These are phyloP conservation scores for Fagus sylvatica DNA, from an alignment of 306 rosid genomes.

Conservation along the genomic window DNA sequence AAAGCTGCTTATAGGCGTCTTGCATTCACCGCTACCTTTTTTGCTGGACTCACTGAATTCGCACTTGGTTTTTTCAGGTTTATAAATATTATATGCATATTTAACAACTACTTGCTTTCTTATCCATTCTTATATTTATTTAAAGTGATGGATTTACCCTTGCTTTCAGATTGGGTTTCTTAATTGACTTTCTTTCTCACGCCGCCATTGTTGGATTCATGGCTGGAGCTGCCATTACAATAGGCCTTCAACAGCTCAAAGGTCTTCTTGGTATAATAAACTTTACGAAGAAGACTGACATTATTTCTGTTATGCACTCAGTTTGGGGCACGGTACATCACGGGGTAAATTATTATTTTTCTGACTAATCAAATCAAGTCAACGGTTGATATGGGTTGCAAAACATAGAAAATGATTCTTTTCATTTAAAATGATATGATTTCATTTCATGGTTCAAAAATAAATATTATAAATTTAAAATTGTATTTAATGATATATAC, in stretches of 20 bases:
- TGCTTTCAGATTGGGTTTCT: constrained; percentile 75
- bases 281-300: constrained; percentile 77
- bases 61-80: constrained; percentile 68
- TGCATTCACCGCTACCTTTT: constrained; percentile 82
- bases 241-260: constrained; percentile 85
- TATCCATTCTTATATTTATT: neutral
- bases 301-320: constrained; percentile 67
- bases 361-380: too few species aligned
- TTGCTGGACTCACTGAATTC: constrained; percentile 74
- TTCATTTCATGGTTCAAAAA: too few species aligned
- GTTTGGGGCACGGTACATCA: constrained; percentile 53
- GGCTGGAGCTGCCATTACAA: constrained; percentile 90
- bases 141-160: neutral
- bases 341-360: constrained; percentile 46
- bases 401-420: too few species aligned
- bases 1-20: constrained; percentile 45
- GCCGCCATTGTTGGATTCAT: constrained; percentile 94
- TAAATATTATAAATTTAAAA: too few species aligned
- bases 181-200: constrained; percentile 83
- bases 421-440: too few species aligned
- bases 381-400: too few species aligned
- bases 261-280: constrained; percentile 65
- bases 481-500: too few species aligned
- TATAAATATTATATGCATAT: neutral
- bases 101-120: neutral